These are phyloP conservation scores for Paramecium octaurelia DNA, from an alignment of 73 alveolate species.

Conservation along the genomic window DNA sequence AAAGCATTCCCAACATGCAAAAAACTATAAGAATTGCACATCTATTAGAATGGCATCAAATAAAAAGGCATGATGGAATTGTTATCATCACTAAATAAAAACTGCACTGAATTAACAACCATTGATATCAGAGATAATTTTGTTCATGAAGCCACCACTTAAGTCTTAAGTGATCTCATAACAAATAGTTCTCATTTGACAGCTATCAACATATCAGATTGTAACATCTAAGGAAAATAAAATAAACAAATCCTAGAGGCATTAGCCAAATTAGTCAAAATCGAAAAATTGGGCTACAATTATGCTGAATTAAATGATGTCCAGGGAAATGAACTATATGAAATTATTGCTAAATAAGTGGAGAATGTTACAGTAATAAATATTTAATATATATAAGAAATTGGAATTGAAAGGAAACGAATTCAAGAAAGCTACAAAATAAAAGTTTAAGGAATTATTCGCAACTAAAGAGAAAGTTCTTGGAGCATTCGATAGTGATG, in stretches of 20 bases:
- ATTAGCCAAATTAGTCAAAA: background rate
- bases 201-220: conserved; percentile 52
- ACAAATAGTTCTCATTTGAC: background rate
- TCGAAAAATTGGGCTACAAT: conserved; percentile 47
- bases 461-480: background rate
- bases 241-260: conserved; percentile 54
- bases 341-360: background rate
- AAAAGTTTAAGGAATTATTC: conserved; percentile 39
- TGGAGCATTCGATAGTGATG: conserved; percentile 61
- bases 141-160: conserved; percentile 48
- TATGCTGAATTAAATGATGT: conserved; percentile 52
- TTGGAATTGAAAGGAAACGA: conserved; percentile 62
- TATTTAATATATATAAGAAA: background rate
- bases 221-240: conserved; percentile 52
- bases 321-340: conserved; percentile 12
- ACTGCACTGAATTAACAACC: conserved; percentile 6
- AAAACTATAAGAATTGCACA: conserved; percentile 42
- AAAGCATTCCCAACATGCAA: conserved; percentile 52
- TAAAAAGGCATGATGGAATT: conserved; percentile 59
- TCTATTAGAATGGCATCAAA: conserved; percentile 59
- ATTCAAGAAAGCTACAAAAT: conserved; percentile 42
- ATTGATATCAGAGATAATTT: conserved; percentile 62
- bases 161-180: conserved; percentile 1
- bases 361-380: conserved; percentile 1
- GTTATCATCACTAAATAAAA: background rate